Base-by-base conservation (phyloP, 176 grass and related monocot species). In the Ampelocalamus luodianensis region DNA sequence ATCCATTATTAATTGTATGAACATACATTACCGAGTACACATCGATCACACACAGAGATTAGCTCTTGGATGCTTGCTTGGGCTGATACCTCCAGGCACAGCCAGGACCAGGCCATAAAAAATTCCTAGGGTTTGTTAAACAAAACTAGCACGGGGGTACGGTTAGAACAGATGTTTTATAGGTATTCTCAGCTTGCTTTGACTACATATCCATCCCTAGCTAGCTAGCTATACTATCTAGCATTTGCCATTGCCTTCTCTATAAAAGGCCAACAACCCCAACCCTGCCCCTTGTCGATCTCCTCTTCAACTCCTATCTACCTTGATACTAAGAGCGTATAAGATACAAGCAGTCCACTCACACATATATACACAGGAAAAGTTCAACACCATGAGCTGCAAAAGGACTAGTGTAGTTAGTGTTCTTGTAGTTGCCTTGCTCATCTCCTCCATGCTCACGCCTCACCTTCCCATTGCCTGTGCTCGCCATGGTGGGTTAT, bases 41-140 rank as follows among this genome's bases (percentile, higher is more conserved):
- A 15, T 45, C 9, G 46, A 49, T 15, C 46, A 49, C 46, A 49
- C 46, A 15, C 46, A 49, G 46, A 15, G 13, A 49, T 49, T 15
- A 15, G 13, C 46, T 81, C 65, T 81, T 74, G 79, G 79, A 90
- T 90, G 34, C 84, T 68, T 83, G 32, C 32, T 34, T 34, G 32
- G 51, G 79, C 71, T 79, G 73, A 62, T 83, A 73, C 60, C 79
- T 67, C 46, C 72, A 90, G 32, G 32, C 32, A 34, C 32, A 34
- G 32, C 32, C 32, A 34, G 67, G 84, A 79, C n/a, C 56, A 87
- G 40, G 8, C 68, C 68, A 68, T 83, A 83, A 90, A 87, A 11
- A 68, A 87, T 24, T 83, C 89, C 67, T 90, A 68, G 89, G 80
- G 73, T 14, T 74, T 73, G 89, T 73, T 79, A 87, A 90, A 83